These are phyloP conservation scores for Mimosa pudica DNA, from an alignment of 306 rosid genomes.

Conservation along the genomic window DNA sequence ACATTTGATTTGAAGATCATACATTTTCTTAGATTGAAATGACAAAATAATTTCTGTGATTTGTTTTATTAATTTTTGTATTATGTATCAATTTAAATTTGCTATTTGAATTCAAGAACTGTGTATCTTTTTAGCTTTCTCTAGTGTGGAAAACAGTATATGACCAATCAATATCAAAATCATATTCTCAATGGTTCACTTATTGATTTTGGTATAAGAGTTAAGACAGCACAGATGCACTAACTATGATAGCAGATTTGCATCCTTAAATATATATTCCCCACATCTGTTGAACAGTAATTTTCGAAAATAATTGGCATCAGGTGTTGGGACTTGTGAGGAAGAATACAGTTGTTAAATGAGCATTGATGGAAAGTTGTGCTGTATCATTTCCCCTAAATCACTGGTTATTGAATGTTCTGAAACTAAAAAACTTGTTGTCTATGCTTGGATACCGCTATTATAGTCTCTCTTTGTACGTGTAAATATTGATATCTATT, in stretches of 20 bases:
- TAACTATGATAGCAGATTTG: background rate
- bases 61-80: constrained; percentile 39
- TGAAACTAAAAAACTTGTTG: background rate
- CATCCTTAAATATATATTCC: constrained; percentile 1
- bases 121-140: constrained; percentile 27
- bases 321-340: background rate
- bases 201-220: background rate
- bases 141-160: background rate
- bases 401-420: constrained; percentile 3
- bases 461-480: background rate
- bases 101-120: constrained; percentile 26
- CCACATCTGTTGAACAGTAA: background rate
- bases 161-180: constrained; percentile 17
- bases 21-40: constrained; percentile 39
- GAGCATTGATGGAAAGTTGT: constrained; percentile 15
- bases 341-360: constrained; percentile 21
- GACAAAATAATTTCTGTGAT: constrained; percentile 49
- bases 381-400: constrained; percentile 5
- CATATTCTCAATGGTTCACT: background rate
- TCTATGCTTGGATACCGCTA: background rate
- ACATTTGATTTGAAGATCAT: constrained; percentile 45
- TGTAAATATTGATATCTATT: constrained; percentile 5
- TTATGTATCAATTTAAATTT: constrained; percentile 36
- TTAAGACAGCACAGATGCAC: background rate
- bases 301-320: background rate